Percentiles rank a stretch among this genome's conserved stretches.
These are phyloP conservation scores for Fusarium domesticum DNA, from an alignment of 2,329 filamentous ascomycete genomes.

Conservation along the genomic window DNA sequence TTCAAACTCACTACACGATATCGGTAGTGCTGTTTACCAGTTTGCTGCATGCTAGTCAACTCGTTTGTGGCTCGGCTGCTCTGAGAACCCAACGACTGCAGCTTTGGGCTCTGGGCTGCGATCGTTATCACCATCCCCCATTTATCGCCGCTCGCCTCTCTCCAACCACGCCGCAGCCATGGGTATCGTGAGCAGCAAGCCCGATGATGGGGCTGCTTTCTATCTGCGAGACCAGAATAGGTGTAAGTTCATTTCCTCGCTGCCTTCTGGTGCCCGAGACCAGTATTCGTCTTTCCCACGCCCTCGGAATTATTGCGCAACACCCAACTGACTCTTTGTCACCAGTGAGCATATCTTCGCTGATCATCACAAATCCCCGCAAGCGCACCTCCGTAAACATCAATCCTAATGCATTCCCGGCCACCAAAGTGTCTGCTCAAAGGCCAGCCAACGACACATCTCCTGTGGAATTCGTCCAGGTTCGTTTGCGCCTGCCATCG, in stretches of 20 bases:
- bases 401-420: slow-evolving; percentile 82
- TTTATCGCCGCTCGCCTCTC: slow-evolving; percentile 17
- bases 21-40: background rate
- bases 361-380: slow-evolving; percentile 76
- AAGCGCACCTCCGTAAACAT: slow-evolving; percentile 75
- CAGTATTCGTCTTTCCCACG: slow-evolving; percentile 10
- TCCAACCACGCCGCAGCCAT: slow-evolving; percentile 53
- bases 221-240: slow-evolving; percentile 89
- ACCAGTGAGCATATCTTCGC: slow-evolving; percentile 80
- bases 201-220: slow-evolving; percentile 76
- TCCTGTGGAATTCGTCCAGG: slow-evolving; percentile 89
- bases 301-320: slow-evolving; percentile 16
- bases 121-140: slow-evolving; percentile 19
- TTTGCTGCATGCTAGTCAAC: background rate
- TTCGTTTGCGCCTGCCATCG: slow-evolving; percentile 41
- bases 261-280: slow-evolving; percentile 10
- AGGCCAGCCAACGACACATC: slow-evolving; percentile 70
- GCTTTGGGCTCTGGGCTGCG: slow-evolving; percentile 13
- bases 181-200: slow-evolving; percentile 88
- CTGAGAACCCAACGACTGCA: slow-evolving; percentile 28
- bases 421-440: slow-evolving; percentile 70
- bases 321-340: slow-evolving; percentile 20
- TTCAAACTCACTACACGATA: slow-evolving; percentile 10
- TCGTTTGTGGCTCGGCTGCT: background rate
- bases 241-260: slow-evolving; percentile 57